Conservation (phyloP, 2,329 filamentous ascomycete genomes). For the Emmonsiellopsis sp. region DNA sequence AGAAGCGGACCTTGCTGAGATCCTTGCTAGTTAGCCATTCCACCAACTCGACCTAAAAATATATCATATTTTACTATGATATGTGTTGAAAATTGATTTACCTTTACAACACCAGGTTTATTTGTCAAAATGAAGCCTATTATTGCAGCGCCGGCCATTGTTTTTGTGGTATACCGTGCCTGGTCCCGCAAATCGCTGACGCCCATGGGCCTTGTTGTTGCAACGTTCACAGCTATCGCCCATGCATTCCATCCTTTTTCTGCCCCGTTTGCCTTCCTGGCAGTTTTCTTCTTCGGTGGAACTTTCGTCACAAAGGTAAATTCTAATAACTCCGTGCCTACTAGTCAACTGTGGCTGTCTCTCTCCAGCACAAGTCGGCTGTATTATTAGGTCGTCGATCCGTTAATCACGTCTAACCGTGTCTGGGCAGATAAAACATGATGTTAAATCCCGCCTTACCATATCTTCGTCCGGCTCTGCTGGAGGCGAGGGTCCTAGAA, state of each 20-base stretch:
- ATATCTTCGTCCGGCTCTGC: constrained; percentile 60
- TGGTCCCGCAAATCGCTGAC: constrained; percentile 70
- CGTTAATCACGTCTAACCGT: not conserved
- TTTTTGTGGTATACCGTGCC: constrained; percentile 57
- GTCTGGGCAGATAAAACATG: constrained; percentile 67
- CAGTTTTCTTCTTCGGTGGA: constrained; percentile 78
- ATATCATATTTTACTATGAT: not conserved
- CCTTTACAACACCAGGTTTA: too few relatives aligned
- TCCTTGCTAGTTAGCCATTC: too few relatives aligned
- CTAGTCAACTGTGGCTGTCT: too few relatives aligned
- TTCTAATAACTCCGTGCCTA: too few relatives aligned
- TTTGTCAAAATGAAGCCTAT: constrained; percentile 30
- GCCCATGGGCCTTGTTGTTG: constrained; percentile 61
- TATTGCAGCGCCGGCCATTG: constrained; percentile 39
- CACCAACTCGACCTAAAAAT: not conserved
- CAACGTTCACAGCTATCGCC: constrained; percentile 61
- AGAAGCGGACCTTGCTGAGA: too few relatives aligned
- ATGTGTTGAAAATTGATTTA: too few relatives aligned
- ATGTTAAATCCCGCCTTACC: constrained; percentile 74
- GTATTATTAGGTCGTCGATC: constrained; percentile 5
- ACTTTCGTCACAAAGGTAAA: constrained; percentile 72
- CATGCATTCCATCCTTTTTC: constrained; percentile 93
- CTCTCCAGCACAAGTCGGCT: too few relatives aligned
- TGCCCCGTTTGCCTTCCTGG: constrained; percentile 75
- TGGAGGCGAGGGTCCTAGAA: constrained; percentile 74